Base-by-base conservation (phyloP, 2,329 filamentous ascomycete species). In the Epichloe sibirici region DNA sequence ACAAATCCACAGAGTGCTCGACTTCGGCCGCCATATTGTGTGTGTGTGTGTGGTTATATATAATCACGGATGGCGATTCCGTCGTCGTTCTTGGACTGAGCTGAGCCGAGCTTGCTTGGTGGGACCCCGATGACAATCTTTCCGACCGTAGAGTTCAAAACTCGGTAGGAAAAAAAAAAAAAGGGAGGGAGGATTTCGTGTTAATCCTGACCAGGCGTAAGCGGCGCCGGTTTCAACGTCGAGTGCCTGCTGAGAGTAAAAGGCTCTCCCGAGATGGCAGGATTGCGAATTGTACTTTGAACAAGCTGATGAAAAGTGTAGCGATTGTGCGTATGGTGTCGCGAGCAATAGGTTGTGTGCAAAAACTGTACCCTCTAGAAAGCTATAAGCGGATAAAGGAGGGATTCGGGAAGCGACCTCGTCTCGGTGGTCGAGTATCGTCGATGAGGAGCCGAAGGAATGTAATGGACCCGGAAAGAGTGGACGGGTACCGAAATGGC, bases 391-490 rank as follows among this genome's bases (percentile, higher is more conserved):
- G 58, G 57, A 57, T 54, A 48, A 55, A 51, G 54, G 51, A 45
- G 51, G 56, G 52, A 48, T 44, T 49, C 44, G 53, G 47, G 45
- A 52, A 54, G 52, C 51, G 42, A 54, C 48, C 46, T 55, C 45
- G 52, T 51, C 40, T 50, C 39, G 55, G 52, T 54, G 43, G 48
- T 51, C 43, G 40, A 46, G 17, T 51, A 55, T 59, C 51, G 57
- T 57, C 55, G 59, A 59, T 58, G 56, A 61, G 55, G 58, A 66
- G 64, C 62, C 65, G 58, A 69, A 67, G 58, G 68, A 71, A 68
- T 68, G 72, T 65, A 71, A 72, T 69, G 65, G 66, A 66, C 66
- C 69, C 68, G 73, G 66, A 77, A 75, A 63, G 74, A 76, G 71
- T 76, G 74, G 74, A 72, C 72, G 73, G 73, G 70, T 63, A 66